Evolutionary conservation across 1,284 basidiomycete genomes (phyloP), one percentile per base, ranked within the genome.

Genomic region (Phellopilus nigrolimitatus): DNA sequence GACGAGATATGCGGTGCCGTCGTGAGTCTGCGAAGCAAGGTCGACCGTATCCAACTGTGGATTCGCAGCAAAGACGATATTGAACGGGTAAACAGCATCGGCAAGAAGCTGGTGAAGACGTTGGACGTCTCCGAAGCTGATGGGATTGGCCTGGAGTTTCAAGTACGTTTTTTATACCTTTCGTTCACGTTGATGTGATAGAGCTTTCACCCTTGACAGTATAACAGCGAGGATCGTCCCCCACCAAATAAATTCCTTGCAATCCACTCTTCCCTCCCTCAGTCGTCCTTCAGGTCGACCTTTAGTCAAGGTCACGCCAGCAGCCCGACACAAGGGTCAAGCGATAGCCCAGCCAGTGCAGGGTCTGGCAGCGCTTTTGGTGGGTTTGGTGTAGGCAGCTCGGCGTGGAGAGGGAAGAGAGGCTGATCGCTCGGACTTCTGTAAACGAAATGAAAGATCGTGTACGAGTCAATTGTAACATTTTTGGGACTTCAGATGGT

Each of bases 1-100:
- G 87, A 95, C 63, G 83, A 90, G 61, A 86, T 95, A 51, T 94
- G 91, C 60, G 93, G 91, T 27, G 88, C 91, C 0, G 94, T 97
- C 17, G 91, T 95, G 47, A 91, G 88, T 58, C 71, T 92, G 61
- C 77, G 91, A 58, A 85, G 82, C 55, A 91, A 92, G 67, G 84
- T 93, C 41, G 91, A 95, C 66, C 74, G 94, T 41, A 91, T 97
- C 54, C 90, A 95, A 66, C 68, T 89, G 24, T 97, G 94, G 94
- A 88, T 86, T 40, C 74, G 92, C 55, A 75, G 72, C 55, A 90
- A 89, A 68, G 83, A 90, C 44, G 86, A 95, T 60, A 80, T 91
- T 1, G 89, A 92, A 61, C 78, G 75, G 64, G 71, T 93, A 58
- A 97, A 97, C 65, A 73, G 74, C 19, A 84, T 97, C 51, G 94